phyloP scores from a whole-genome alignment of 495 filamentous ascomycete genomes.

The Oidiodendron maius region DNA sequence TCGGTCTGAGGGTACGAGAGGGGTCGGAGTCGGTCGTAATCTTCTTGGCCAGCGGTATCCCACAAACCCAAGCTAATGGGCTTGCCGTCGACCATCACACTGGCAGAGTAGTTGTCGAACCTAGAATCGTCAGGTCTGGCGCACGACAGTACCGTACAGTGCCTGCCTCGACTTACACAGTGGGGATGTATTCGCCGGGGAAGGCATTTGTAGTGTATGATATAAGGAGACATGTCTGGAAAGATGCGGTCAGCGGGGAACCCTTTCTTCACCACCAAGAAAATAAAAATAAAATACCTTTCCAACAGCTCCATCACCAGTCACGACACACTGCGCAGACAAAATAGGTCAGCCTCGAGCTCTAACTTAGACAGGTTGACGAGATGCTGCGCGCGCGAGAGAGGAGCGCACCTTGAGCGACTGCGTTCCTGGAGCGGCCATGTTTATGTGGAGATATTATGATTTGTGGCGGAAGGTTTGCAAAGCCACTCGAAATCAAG shows the following conservation, averaged over 20 bases:
- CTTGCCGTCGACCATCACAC: conserved; percentile 96
- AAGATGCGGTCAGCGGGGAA: conserved; percentile 9
- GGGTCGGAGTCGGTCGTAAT: conserved; percentile 82
- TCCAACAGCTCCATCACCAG: conserved; percentile 96
- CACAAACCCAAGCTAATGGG: conserved; percentile 94
- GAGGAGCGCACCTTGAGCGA: conserved; percentile 47
- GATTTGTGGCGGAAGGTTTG: conserved; percentile 10
- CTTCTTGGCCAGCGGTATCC: conserved; percentile 98
- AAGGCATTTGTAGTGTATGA: conserved; percentile 99
- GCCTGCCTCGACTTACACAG: conserved; percentile 66
- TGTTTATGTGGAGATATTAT: conserved; percentile 19
- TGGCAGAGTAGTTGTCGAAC: conserved; percentile 98
- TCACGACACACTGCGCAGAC: conserved; percentile 70
- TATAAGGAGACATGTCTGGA: conserved; percentile 94
- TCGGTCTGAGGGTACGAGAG: conserved; percentile 97
- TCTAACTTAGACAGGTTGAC: not conserved
- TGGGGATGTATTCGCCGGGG: conserved; percentile 98
- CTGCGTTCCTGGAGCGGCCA: conserved; percentile 48
- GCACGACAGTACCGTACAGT: too few relatives aligned
- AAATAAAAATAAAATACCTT: conserved; percentile 42
- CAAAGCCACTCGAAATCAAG: conserved; percentile 4
- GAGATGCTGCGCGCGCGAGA: too few relatives aligned
- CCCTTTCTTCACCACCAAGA: not conserved
- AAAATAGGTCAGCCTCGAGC: conserved; percentile 11
- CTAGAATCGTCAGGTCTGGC: conserved; percentile 40